Evolutionary conservation across 2,329 filamentous ascomycete genomes (phyloP), one percentile per base, ranked within the genome.

Genomic region (Thielaviopsis populi): DNA sequence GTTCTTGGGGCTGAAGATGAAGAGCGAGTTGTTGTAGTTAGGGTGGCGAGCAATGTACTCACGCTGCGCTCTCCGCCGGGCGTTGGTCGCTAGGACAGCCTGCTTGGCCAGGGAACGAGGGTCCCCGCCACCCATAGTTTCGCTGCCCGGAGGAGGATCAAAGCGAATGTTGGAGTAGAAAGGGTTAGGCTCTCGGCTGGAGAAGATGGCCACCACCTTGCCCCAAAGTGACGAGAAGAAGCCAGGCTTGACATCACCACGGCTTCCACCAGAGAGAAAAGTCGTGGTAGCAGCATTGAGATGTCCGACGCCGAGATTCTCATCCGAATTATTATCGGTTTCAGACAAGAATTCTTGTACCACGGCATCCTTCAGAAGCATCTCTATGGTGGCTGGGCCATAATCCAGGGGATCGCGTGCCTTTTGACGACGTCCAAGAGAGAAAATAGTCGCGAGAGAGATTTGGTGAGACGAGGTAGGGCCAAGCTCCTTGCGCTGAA

Each of bases 361-460:
- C 30, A 99, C 91, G 1, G 91, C 90, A 73, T 97, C 92, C 72
- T 97, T 97, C 56, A 97, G 80, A 59, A 99, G 80, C 91, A 97
- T 96, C 72, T 97, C 94, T 72, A 95, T 88, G 63, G 90, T 91
- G 6, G 90, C 91, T 24, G 88, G 88, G 1, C 91, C 91, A 71
- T 95, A 95, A 71, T 96, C 91, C 17, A 97, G 78, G 1, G 92
- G 91, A 71, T 97, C 94, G 69, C 84, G 85, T 40, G 80, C 79
- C 48, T 68, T 68, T 33, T 78, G 77, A 69, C 82, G 76, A 70
- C 83, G 79, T 62, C 82, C 77, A 70, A 87, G 77, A 69, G 83
- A 76, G 70, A 88, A 86, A 62, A 89, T 85, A 46, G 84, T 83
- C 2, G 85, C 85, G 17, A 95, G 76, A 0, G 89, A 86, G 37